These are phyloP conservation scores for Plantago major DNA, from an alignment of 257 asterid genomes.

Conservation along the genomic window DNA sequence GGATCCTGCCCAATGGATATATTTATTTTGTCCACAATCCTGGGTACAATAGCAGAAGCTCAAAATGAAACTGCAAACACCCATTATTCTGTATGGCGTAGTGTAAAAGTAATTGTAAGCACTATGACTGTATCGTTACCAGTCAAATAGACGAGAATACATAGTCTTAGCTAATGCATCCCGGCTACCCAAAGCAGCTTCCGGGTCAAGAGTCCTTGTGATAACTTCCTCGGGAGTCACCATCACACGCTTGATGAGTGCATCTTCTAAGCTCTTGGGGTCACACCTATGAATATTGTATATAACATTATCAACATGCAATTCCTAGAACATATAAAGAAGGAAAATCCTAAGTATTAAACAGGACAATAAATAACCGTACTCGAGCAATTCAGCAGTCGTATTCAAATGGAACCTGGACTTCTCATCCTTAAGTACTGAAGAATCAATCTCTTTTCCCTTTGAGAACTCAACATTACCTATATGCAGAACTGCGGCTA, in stretches of 20 bases:
- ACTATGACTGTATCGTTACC: constrained; percentile 39
- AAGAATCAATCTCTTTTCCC: constrained; percentile 93
- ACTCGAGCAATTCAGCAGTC: constrained; percentile 88
- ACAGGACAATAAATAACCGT: constrained; percentile 23
- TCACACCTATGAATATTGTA: constrained; percentile 62
- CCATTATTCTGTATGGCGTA: constrained; percentile 8
- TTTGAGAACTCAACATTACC: constrained; percentile 93
- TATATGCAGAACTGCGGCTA: constrained; percentile 94
- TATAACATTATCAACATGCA: constrained; percentile 19
- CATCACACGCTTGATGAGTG: constrained; percentile 93
- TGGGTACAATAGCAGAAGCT: constrained; percentile 29
- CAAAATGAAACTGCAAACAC: constrained; percentile 18
- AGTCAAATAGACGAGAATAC: constrained; percentile 85
- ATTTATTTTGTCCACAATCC: constrained; percentile 95
- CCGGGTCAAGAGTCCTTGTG: constrained; percentile 93
- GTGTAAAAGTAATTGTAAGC: constrained; percentile 7
- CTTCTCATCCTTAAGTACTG: constrained; percentile 87
- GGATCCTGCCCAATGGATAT: constrained; percentile 98
- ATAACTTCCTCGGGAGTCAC: constrained; percentile 96
- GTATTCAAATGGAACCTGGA: constrained; percentile 85
- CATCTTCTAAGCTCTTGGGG: constrained; percentile 94
- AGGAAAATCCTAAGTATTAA: constrained; percentile 13
- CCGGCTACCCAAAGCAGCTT: constrained; percentile 89
- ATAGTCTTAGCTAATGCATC: constrained; percentile 91
- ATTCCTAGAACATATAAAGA: constrained; percentile 11